These are phyloP conservation scores for Batkoa obscura DNA, from an alignment of 371 early-diverging fungal species.

Conservation along the genomic window DNA sequence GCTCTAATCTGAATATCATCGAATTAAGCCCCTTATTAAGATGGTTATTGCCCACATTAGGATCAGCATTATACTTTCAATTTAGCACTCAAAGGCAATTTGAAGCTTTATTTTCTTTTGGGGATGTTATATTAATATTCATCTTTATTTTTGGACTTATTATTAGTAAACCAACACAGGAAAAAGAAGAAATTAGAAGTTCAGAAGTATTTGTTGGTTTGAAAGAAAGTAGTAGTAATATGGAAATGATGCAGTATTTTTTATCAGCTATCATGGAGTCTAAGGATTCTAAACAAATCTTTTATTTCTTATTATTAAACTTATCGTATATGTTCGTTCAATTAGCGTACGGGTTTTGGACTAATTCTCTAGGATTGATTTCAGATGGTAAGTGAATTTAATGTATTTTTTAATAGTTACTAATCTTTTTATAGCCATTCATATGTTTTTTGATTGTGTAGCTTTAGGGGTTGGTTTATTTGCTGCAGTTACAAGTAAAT, in stretches of 20 bases:
- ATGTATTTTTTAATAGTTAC: neutral
- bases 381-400: slow-evolving; percentile 54
- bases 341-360: slow-evolving; percentile 73
- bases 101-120: neutral
- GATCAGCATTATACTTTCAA: neutral
- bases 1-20: neutral
- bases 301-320: slow-evolving; percentile 78
- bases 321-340: slow-evolving; percentile 87
- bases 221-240: too few species aligned
- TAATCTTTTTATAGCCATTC: slow-evolving; percentile 38
- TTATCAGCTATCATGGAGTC: slow-evolving; percentile 34
- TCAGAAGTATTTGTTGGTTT: neutral
- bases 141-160: neutral
- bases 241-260: slow-evolving; percentile 4
- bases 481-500: slow-evolving; percentile 78
- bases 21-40: neutral
- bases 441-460: slow-evolving; percentile 94
- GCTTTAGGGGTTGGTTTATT: slow-evolving; percentile 71
- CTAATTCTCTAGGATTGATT: slow-evolving; percentile 80
- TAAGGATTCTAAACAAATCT: slow-evolving; percentile 70
- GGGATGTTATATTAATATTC: neutral
- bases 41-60: neutral
- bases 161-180: neutral
- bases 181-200: neutral
- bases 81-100: neutral